These are phyloP conservation scores for Wickerhamomyces strasburgensis DNA, from an alignment of 805 yeast species.

Conservation along the genomic window DNA sequence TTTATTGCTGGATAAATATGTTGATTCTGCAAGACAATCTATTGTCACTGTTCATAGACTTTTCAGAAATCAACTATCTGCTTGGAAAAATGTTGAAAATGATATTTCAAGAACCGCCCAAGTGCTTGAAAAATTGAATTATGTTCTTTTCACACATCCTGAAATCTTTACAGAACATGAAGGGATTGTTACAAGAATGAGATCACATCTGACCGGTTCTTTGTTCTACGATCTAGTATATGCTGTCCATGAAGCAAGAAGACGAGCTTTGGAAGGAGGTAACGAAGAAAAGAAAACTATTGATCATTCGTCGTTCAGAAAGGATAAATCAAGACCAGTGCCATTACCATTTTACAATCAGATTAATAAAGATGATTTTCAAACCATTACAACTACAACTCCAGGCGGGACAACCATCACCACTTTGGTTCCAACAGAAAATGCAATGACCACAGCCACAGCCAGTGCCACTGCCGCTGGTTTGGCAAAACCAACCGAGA, in stretches of 20 bases:
- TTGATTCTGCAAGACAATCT: slow-evolving; percentile 87
- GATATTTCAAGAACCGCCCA: slow-evolving; percentile 90
- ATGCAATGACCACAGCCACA: slow-evolving; percentile 60
- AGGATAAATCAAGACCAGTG: slow-evolving; percentile 23
- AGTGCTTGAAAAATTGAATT: slow-evolving; percentile 81
- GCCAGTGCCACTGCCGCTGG: slow-evolving; percentile 55
- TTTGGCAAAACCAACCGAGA: slow-evolving; percentile 47
- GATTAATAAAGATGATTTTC: slow-evolving; percentile 83
- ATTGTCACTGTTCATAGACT: slow-evolving; percentile 89
- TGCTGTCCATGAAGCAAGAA: slow-evolving; percentile 91
- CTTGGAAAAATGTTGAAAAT: slow-evolving; percentile 83
- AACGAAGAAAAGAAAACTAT: slow-evolving; percentile 26
- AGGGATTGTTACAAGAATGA: slow-evolving; percentile 81
- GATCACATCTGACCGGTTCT: slow-evolving; percentile 89
- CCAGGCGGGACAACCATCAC: slow-evolving; percentile 92
- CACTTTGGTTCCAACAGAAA: slow-evolving; percentile 80
- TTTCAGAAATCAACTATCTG: slow-evolving; percentile 79
- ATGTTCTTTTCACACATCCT: slow-evolving; percentile 82
- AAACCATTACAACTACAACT: slow-evolving; percentile 77
- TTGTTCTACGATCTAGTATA: slow-evolving; percentile 87
- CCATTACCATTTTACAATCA: slow-evolving; percentile 91
- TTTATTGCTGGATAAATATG: slow-evolving; percentile 55
- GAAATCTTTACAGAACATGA: slow-evolving; percentile 67
- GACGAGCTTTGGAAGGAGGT: slow-evolving; percentile 46
- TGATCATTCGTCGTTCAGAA: slow-evolving; percentile 24